Percentiles rank a stretch among this genome's conserved stretches.
These are phyloP conservation scores for Bullera alba DNA, from an alignment of 768 basidiomycete species.

Conservation along the genomic window DNA sequence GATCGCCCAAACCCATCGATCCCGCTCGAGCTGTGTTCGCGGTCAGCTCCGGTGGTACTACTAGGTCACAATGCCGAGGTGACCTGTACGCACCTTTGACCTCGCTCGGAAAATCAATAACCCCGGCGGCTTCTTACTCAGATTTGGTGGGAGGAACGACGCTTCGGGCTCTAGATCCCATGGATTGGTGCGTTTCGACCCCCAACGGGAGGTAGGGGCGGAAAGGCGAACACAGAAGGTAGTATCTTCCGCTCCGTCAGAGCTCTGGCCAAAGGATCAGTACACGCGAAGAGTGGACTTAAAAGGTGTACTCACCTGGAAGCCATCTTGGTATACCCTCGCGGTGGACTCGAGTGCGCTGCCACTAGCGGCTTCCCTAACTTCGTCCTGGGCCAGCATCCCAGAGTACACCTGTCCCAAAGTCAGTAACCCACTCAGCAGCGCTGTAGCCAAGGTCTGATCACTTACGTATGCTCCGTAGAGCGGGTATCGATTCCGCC, in stretches of 20 bases:
- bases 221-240: slow-evolving; percentile 60
- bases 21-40: slow-evolving; percentile 68
- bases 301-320: slow-evolving; percentile 55
- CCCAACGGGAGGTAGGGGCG: slow-evolving; percentile 51
- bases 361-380: slow-evolving; percentile 21
- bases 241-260: slow-evolving; percentile 81
- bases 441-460: too few relatives aligned
- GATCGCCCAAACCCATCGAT: slow-evolving; percentile 91
- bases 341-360: slow-evolving; percentile 47
- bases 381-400: slow-evolving; percentile 55
- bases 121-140: slow-evolving; percentile 48
- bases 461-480: slow-evolving; percentile 44
- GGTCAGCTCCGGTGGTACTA: too few relatives aligned
- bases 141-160: slow-evolving; percentile 51
- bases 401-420: slow-evolving; percentile 76
- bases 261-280: slow-evolving; percentile 6
- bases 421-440: background rate
- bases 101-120: slow-evolving; percentile 39
- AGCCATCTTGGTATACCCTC: slow-evolving; percentile 78
- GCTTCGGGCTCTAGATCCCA: slow-evolving; percentile 25
- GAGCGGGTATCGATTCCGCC: slow-evolving; percentile 46
- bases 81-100: slow-evolving; percentile 34
- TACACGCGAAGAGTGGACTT: background rate
- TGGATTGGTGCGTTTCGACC: slow-evolving; percentile 16
- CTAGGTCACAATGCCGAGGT: background rate